Evolutionary conservation across 106 monocot genomes (phyloP), one percentile per base, ranked within the genome.

Genomic region (Allium fistulosum): DNA sequence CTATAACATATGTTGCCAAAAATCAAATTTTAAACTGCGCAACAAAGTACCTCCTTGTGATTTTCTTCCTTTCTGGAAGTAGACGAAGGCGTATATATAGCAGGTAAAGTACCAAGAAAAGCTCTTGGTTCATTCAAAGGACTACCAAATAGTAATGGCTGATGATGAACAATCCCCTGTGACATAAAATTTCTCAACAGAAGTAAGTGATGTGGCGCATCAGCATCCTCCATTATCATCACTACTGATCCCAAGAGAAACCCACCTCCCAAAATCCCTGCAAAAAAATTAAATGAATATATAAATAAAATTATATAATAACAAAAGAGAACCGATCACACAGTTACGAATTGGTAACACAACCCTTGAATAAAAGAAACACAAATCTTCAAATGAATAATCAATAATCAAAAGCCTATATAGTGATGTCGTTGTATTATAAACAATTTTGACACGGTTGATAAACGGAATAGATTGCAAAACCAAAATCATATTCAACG

Each of bases 181-280:
- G 92, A 75, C 91, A 96, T 96, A 84, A 96, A 92, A 67, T 75
- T 86, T 56, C 96, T 76, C 28, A 96, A 82, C 22, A 96, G 68
- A 10, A 92, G 80, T 9, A 92, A 79, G 69, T 96, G 96, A 79
- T 96, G 96, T 6, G 96, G 96, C 14, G 92, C 96, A 65, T 96
- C 88, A 4, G 75, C 58, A 68, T 96, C 96, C 81, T 96, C 96
- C 74, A 84, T 76, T 11, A 96, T 76, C 88, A 96, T 80, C 64
- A 96, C 92, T 58, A 96, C 4, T 16, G 80, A 84, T 11, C 96
- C 92, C 15, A 96, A 62, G 10, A 80, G 71, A 53, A 88, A 91
- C 1, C 96, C 96, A 2, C 96, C 96, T 11, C 88, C 96, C 51
- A 92, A 59, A 61, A 92, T 86, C 70, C 53, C 91, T 91, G 53